Percentiles rank a stretch among this genome's conserved stretches.
Evolutionary conservation across 2,329 filamentous ascomycete species (phyloP).

Genomic region (Septoria linicola): DNA sequence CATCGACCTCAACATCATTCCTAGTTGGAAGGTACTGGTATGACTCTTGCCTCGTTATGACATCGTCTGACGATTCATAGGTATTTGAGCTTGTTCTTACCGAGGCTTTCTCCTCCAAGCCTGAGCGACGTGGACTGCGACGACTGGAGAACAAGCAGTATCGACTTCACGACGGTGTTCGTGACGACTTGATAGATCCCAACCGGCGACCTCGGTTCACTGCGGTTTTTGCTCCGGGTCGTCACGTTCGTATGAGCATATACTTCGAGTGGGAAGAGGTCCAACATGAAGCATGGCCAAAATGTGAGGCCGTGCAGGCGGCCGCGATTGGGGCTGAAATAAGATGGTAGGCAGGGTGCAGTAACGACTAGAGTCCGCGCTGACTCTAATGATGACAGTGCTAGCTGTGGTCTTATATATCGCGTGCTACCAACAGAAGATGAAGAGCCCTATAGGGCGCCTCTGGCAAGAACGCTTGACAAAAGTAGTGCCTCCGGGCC

Average conservation of each 20-base stretch:
- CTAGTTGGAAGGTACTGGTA: no score
- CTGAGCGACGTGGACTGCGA: not conserved
- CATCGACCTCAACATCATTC: no score
- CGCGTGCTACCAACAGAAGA: not conserved
- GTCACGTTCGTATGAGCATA: not conserved
- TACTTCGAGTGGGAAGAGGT: not conserved
- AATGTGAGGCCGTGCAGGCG: not conserved
- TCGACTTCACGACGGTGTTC: not conserved
- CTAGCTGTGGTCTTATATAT: not conserved
- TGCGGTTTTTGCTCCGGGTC: not conserved
- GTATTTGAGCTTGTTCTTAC: no score
- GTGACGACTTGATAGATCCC: not conserved
- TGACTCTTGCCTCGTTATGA: no score
- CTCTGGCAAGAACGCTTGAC: not conserved
- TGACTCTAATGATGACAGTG: not conserved
- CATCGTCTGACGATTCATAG: no score
- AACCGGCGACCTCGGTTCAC: not conserved
- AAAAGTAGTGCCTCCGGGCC: not conserved
- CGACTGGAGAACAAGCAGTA: not conserved
- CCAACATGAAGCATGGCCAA: not conserved
- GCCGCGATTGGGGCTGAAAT: conserved; percentile 42
- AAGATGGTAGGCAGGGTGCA: conserved; percentile 71
- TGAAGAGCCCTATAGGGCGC: not conserved
- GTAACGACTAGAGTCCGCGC: conserved; percentile 2
- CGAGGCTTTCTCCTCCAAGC: no score